Base-by-base conservation (phyloP, 352 stramenopile genomes). In the Saprolegnia diclina region DNA sequence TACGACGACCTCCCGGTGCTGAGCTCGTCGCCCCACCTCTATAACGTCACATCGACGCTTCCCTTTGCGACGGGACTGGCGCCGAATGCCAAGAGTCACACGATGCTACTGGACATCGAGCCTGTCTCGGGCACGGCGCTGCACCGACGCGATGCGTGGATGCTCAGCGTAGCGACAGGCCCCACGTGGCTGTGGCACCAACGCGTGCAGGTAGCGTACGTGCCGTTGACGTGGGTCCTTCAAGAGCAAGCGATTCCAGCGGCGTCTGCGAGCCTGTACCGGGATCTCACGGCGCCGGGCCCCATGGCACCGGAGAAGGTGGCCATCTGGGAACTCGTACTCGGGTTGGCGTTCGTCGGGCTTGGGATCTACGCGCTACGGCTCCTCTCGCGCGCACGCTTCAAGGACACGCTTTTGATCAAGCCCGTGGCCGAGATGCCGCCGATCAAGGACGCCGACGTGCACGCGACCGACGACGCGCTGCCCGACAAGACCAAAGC, bases 101-200 rank as follows among this genome's bases (percentile, higher is more conserved):
- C 48, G n/a, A 21, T 9, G 13, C 18, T 69, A 22, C 19, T 69
- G 16, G 63, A 69, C 21, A 24, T 69, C 21, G 63, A 69, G 45
- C 63, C 63, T 0, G 4, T 69, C 3, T 61, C 45, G 1, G 63
- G 63, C 13, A 26, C 52, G 10, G 26, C 54, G 5, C 5, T 69
- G 24, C 63, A 69, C 63, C 46, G 53, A n/a, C 63, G 63, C 35
- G 29, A 61, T 10, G 61, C 53, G n/a, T 69, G 63, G 63, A 44
- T 62, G 26, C 42, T 69, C 38, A 69, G 50, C 38, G 45, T 69
- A 0, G 22, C n/a, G 29, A 21, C 54, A 7, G 32, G n/a, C 11
- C 32, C 63, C 3, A 61, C 45, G 18, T n/a, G 42, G 24, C 24
- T 37, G 14, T 69, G 63, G 63, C 29, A 37, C 22, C 63, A n/a